Conservation (phyloP, 352 stramenopile species). For the Blastocystis sp. region DNA sequence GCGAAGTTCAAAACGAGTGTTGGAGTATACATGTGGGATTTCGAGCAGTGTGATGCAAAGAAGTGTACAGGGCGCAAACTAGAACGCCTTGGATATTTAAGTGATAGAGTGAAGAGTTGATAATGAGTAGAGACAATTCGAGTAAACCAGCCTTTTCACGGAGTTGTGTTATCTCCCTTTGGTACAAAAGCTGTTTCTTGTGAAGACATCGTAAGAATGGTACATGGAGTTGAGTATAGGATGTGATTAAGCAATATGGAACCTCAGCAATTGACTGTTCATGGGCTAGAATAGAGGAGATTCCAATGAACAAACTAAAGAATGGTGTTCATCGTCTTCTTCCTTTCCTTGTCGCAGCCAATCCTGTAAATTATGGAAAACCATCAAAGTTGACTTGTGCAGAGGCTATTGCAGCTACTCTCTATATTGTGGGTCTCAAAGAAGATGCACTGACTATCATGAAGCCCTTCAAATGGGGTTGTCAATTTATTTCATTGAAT, state of each 20-base stretch:
- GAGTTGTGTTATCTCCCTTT: constrained; percentile 87
- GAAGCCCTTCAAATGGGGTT: constrained; percentile 86
- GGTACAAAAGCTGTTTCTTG: constrained; percentile 84
- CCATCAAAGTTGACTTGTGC: constrained; percentile 91
- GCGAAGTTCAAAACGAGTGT: constrained; percentile 70
- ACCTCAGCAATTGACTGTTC: constrained; percentile 94
- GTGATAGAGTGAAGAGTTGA: constrained; percentile 47
- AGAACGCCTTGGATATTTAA: constrained; percentile 77
- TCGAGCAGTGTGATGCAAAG: constrained; percentile 90
- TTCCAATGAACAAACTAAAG: constrained; percentile 88
- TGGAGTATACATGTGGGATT: constrained; percentile 88
- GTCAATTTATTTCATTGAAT: constrained; percentile 71
- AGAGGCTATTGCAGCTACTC: constrained; percentile 90
- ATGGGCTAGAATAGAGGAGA: constrained; percentile 90
- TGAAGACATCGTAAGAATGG: constrained; percentile 76
- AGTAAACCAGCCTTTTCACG: constrained; percentile 85
- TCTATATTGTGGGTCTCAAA: constrained; percentile 90
- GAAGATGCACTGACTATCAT: constrained; percentile 83
- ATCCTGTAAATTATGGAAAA: constrained; percentile 97
- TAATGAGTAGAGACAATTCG: constrained; percentile 87
- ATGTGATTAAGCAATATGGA: constrained; percentile 78
- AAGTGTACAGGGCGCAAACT: constrained; percentile 87
- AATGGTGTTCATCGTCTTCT: constrained; percentile 89
- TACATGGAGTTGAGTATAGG: constrained; percentile 68
- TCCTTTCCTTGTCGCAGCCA: constrained; percentile 94